A percentile compares a stretch with the other conserved stretches of the same genome.
phyloP scores from a whole-genome alignment of 2,329 filamentous ascomycete species.

The Epichloe bromicola region DNA sequence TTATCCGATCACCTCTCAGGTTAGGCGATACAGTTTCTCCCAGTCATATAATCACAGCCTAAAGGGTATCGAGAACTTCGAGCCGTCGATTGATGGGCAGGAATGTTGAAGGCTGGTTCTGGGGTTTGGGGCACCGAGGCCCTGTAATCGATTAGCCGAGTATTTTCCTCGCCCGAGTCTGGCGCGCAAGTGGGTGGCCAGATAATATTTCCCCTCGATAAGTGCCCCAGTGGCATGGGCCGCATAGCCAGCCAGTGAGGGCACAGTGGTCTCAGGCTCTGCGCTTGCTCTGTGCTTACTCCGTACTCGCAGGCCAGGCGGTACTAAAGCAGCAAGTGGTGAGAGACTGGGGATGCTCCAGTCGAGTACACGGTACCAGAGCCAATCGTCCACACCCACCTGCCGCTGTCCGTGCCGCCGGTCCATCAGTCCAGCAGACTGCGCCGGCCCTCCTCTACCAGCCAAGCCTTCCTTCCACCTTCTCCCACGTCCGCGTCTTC shows the following conservation, averaged over 20 bases:
- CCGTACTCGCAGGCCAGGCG: too few species aligned
- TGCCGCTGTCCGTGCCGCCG: neutral
- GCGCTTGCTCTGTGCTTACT: too few species aligned
- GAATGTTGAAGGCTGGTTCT: neutral
- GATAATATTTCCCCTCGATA: too few species aligned
- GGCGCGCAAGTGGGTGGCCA: neutral
- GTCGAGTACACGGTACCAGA: neutral
- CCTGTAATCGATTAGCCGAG: slow-evolving; percentile 5
- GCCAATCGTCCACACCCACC: neutral
- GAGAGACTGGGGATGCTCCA: neutral
- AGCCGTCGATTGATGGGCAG: neutral
- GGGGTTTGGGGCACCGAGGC: neutral
- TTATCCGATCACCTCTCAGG: too few species aligned
- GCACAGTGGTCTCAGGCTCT: too few species aligned
- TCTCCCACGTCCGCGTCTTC: neutral
- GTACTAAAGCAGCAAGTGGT: neutral
- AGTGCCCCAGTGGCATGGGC: too few species aligned
- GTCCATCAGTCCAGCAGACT: slow-evolving; percentile 1
- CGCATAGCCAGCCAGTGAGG: too few species aligned
- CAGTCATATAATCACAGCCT: too few species aligned
- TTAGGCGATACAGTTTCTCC: too few species aligned
- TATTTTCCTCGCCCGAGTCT: neutral
- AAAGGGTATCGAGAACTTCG: too few species aligned
- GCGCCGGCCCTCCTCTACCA: slow-evolving; percentile 4
- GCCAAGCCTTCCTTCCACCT: neutral